These are phyloP conservation scores for Trichosporon faecale DNA, from an alignment of 1,284 basidiomycete genomes.

Conservation along the genomic window DNA sequence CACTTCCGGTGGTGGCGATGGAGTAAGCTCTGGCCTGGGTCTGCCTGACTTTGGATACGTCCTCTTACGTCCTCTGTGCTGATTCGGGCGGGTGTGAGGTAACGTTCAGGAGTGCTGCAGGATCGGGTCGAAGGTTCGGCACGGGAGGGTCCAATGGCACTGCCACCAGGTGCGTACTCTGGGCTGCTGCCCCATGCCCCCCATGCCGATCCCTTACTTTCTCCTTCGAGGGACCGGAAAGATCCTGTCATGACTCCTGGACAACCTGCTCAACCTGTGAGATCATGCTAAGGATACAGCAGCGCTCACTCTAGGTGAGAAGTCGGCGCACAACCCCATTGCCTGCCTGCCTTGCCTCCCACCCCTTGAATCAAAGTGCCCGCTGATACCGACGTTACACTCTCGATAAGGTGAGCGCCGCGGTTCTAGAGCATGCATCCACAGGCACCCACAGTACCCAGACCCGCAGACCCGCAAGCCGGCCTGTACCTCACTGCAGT, in stretches of 20 bases:
- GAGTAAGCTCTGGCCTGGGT: not conserved
- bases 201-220: not conserved
- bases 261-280: not conserved
- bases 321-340: not conserved
- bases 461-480: not conserved
- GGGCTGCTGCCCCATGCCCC: not conserved
- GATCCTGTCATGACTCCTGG: not conserved
- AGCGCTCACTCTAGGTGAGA: not conserved
- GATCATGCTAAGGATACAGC: not conserved
- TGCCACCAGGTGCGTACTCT: not conserved
- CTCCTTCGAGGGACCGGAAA: not conserved
- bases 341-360: not conserved
- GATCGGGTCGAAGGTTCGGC: conserved; percentile 7
- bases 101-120: not conserved
- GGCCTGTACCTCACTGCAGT: not conserved
- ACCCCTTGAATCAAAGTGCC: conserved; percentile 3
- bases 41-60: not conserved
- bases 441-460: conserved; percentile 5
- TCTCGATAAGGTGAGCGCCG: not conserved
- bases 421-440: not conserved
- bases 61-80: conserved; percentile 1
- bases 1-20: conserved; percentile 1
- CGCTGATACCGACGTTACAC: conserved; percentile 3
- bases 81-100: not conserved
- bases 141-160: conserved; percentile 8